Evolutionary conservation across 106 monocot species (phyloP), one percentile per base, ranked within the genome.

Genomic region (Platanthera guangdongensis): DNA sequence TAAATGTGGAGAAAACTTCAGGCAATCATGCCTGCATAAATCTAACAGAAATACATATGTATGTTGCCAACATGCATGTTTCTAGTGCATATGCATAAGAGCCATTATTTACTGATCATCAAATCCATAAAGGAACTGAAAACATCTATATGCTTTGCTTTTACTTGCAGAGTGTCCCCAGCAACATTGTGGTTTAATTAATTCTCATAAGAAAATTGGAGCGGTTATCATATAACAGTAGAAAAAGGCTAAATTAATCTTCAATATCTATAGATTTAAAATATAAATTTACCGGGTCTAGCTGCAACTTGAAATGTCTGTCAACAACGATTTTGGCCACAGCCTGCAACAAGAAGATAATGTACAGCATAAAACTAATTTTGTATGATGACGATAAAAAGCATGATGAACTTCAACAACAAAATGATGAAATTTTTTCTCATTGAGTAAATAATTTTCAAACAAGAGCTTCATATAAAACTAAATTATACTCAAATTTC

Each of bases 271-370:
- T 47, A 50, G 72, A 50, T 7, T 6, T 51, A 22, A 15, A 62
- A 50, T 69, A 32, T 50, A 51, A 69, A 52, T 68, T 68, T 99
- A 99, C 97, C 84, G 89, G 85, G 25, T 94, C 88, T 71, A 99
- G 21, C 62, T 92, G 97, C 51, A 88, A 88, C 53, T 79, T 86
- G 85, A 92, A 99, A 79, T 99, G 92, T 68, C 83, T 84, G 49
- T 84, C 79, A 18, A 99, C 82, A 74, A 84, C 80, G 70, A 92
- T 90, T 74, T 67, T 80, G 75, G 88, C 87, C 14, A 94, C 88
- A 57, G 88, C 92, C 97, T 99, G 88, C 80, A 91, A 80, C 48
- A 21, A 77, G 4, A 76, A 69, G 48, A 54, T 3, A 46, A 14
- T 30, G 2, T 54, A 9, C n/a, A 52, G 51, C 48, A 47, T 15